Base-by-base conservation (phyloP, 1,284 basidiomycete genomes). In the Rhizoctonia solani region DNA sequence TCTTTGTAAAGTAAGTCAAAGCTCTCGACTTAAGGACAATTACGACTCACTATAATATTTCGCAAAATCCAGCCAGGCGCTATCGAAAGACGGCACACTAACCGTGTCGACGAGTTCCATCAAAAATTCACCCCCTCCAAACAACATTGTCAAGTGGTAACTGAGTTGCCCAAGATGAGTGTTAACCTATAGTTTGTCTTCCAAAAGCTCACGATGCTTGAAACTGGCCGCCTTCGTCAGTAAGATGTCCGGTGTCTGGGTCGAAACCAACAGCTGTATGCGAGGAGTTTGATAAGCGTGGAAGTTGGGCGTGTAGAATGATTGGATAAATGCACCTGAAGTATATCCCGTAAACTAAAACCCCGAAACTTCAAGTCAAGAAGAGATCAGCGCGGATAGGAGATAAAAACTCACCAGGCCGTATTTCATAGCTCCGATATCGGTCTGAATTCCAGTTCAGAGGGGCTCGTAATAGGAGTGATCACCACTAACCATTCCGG, bases 101-200 rank as follows among this genome's bases (percentile, higher is more conserved):
- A 79, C 76, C 3, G 79, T 66, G 29, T 79, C 78, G 74, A 80
- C 77, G 16, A 76, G 74, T 63, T 81, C 80, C 77, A 80, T 80
- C 27, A 80, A 69, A 54, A 81, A 77, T 67, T 80, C 80, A n/a
- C 77, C 79, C 4, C 78, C 79, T n/a, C 79, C 80, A 65, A 80
- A 80, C 0, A 80, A 69, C 78, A 80, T 79, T 27, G 75, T 77
- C 19, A 80, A 71, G 67, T 79, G 76, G 59, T 80, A 79, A 1
- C 78, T 79, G 61, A 2, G n/a, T 53, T 5, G 6, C 44, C n/a
- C n/a, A n/a, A n/a, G 37, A 21, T 46, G 5, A 46, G 44, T 19
- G 19, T 21, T 6, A 46, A 5, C 19, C 19, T 21, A 6, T 46
- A 11, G 50, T 14, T 32, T 6, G 9, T 2, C 27, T 39, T 25